Conservation (phyloP, 352 stramenopile species). For the Phytophthora pinifolia region DNA sequence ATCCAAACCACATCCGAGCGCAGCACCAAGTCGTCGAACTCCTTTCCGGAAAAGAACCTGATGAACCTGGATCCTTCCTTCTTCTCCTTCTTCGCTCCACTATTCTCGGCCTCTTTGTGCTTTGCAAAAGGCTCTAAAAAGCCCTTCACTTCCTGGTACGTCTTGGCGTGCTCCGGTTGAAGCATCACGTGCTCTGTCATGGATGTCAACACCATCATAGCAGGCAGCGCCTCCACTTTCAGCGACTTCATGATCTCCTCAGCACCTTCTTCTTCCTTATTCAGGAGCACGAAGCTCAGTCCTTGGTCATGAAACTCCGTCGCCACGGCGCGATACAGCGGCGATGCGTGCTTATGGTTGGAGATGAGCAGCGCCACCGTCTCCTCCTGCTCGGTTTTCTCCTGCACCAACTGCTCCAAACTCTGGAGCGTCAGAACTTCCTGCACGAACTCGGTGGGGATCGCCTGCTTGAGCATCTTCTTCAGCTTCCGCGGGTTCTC, state of each 20-base stretch:
- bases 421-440: constrained; percentile 31
- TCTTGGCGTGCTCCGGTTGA: constrained; percentile 50
- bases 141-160: constrained; percentile 49
- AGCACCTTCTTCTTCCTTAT: constrained; percentile 31
- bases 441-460: constrained; percentile 52
- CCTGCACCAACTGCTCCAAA: constrained; percentile 28
- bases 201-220: constrained; percentile 50
- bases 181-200: constrained; percentile 33
- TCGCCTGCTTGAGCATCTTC: constrained; percentile 60
- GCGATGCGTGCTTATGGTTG: constrained; percentile 62
- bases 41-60: constrained; percentile 38
- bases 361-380: constrained; percentile 57
- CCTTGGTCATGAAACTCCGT: constrained; percentile 53
- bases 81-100: constrained; percentile 9
- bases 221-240: constrained; percentile 39
- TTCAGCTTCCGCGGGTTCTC: constrained; percentile 57
- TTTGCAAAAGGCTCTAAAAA: constrained; percentile 54
- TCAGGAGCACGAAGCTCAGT: constrained; percentile 58
- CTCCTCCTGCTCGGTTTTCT: constrained; percentile 13
- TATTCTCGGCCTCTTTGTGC: constrained; percentile 14
- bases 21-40: constrained; percentile 57
- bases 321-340: constrained; percentile 59
- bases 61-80: constrained; percentile 27
- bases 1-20: constrained; percentile 64
- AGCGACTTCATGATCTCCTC: constrained; percentile 36